Evolutionary conservation across 2,329 filamentous ascomycete genomes (phyloP), one percentile per base, ranked within the genome.

Genomic region (Aspergillus sergii): DNA sequence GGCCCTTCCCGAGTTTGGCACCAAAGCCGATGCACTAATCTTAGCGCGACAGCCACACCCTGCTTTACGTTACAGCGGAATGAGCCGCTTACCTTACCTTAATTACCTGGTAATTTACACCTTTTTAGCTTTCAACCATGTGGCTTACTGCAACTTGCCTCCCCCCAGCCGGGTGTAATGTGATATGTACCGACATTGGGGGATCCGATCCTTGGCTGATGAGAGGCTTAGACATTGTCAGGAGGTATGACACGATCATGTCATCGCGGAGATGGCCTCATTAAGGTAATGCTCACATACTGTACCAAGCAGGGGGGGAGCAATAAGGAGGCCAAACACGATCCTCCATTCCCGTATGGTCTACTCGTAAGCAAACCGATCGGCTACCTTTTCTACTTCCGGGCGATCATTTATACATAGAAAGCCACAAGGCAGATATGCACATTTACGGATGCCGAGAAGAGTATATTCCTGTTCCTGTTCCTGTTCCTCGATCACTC

Each of bases 1-100:
- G 69, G 68, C 57, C 67, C 68, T 72, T 71, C 67, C 69, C 69
- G 69, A 71, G 68, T 73, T 68, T 70, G 71, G 72, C 68, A 73
- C 63, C 59, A 67, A 69, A 68, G 67, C 72, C 72, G 72, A 73
- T 71, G 66, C 71, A 45, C 63, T 66, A 43, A 41, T 51, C 45
- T 57, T 51, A 61, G 41, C 34, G 53, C 45, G 26, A 51, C 30
- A 50, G 32, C 50, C 28, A 41, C 50, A 54, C n/a, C 32, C 51
- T 39, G 30, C 32, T 55, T 41, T 39, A 39, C 14, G 51, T 55
- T 55, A 55, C 51, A 55, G 51, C 51, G 51, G 51, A 55, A 23
- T 55, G 32, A 55, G 51, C 51, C 51, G 51, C 51, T 55, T 55
- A 39, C 51, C 51, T 36, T 36, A 39, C 32, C 21, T 39, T 36